phyloP scores from a whole-genome alignment of 2,329 filamentous ascomycete genomes.

The Leptographium wingfieldii region DNA sequence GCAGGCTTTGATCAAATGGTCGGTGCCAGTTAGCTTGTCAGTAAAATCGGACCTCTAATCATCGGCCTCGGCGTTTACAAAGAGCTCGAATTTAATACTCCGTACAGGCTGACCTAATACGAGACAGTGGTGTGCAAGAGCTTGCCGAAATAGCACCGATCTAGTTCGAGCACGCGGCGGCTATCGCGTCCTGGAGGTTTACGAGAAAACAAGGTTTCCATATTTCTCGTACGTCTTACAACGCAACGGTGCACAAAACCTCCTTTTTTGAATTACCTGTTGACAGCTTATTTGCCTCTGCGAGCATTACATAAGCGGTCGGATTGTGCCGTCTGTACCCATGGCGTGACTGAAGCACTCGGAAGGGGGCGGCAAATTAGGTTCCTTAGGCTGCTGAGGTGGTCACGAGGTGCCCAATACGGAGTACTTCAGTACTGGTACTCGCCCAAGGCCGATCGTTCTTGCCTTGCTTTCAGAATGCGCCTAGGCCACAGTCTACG shows the following conservation, averaged over 20 bases:
- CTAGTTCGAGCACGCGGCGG: not conserved
- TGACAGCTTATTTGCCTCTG: not conserved
- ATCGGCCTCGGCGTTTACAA: not conserved
- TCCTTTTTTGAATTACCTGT: too few species aligned
- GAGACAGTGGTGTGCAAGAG: not conserved
- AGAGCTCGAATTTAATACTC: too few species aligned
- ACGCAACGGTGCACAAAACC: too few species aligned
- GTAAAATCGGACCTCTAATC: not conserved
- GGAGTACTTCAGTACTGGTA: not conserved
- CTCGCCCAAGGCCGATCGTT: not conserved
- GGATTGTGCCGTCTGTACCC: not conserved
- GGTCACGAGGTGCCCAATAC: not conserved
- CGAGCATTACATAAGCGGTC: too few species aligned
- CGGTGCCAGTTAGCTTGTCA: not conserved
- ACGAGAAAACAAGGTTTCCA: too few species aligned
- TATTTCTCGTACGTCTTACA: too few species aligned
- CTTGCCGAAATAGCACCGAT: not conserved
- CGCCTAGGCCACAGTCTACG: too few species aligned
- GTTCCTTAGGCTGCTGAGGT: not conserved
- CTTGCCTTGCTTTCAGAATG: not conserved
- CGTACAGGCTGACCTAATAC: not conserved
- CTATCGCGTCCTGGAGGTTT: too few species aligned
- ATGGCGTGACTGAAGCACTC: not conserved
- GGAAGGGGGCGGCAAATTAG: not conserved
- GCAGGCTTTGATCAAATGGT: too few species aligned